Evolutionary conservation across 2,329 filamentous ascomycete species (phyloP), one percentile per base, ranked within the genome.

Genomic region (Chrysoporthe puriensis): DNA sequence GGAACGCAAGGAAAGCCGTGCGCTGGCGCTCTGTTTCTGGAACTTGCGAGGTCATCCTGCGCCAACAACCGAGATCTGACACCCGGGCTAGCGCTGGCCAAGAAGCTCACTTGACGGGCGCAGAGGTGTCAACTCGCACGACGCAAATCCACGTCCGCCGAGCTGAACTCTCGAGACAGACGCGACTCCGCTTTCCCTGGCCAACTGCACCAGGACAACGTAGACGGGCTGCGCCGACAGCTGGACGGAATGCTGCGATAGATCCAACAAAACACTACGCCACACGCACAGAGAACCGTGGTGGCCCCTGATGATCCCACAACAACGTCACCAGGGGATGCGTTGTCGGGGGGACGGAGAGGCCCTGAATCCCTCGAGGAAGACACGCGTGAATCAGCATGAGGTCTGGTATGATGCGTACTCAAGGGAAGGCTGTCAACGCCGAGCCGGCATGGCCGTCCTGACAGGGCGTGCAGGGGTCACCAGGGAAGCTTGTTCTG

Each of bases 361-460:
- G 50, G 50, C 50, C 50, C 26, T 54, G 50, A 11, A 13, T 26
- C 26, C 50, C 13, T 54, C 50, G 50, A 32, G 50, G 21, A 54
- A 13, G 50, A 13, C 32, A 7, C 7, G 14, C 26, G 50, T 54
- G 11, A 14, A 34, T 34, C 11, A 32, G 26, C 26, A 4, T 14
- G 21, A 34, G 50, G 26, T 34, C 4, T 54, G 4, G 4, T 8
- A 52, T 14, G 26, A 52, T 52, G 11, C 50, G 21, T 54, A 26
- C 21, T 4, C 26, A 34, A 54, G 11, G 32, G 11, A 13, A 54
- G 11, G 21, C 16, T 54, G 14, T 54, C 11, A 32, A 26, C 14
- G 50, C 50, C 26, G 21, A 54, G 50, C 50, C 50, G 50, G 50
- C 50, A 54, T 54, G 50, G 50, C 50, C 50, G 50, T 54, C 21